phyloP scores from a whole-genome alignment of 2,329 filamentous ascomycete species.

The Dichotomopilus funicola region DNA sequence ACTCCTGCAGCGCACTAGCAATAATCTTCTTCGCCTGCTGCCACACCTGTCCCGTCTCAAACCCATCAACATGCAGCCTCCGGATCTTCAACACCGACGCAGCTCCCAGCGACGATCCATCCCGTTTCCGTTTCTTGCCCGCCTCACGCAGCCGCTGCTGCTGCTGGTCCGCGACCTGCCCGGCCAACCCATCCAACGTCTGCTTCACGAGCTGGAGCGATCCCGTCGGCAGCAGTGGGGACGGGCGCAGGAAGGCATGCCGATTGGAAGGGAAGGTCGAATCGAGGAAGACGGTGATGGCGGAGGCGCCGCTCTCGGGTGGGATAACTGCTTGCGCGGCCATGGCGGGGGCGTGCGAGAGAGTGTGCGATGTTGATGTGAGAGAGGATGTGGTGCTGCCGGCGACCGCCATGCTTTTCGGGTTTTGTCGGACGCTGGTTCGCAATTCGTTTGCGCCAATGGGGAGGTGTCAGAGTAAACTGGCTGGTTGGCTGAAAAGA shows the following conservation, averaged over 20 bases:
- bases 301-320: conserved; percentile 28
- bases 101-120: conserved; percentile 35
- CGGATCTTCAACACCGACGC: conserved; percentile 63
- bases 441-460: no score
- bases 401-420: conserved; percentile 29
- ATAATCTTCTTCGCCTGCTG: conserved; percentile 86
- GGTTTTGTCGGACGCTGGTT: no score
- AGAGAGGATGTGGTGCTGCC: conserved; percentile 52
- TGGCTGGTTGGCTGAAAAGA: no score
- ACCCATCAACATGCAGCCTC: conserved; percentile 79
- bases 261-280: conserved; percentile 54
- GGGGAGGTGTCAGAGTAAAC: no score
- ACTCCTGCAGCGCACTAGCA: conserved; percentile 45
- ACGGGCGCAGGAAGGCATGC: conserved; percentile 71
- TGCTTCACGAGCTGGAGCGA: conserved; percentile 72
- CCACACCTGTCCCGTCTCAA: conserved; percentile 85
- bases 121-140: conserved; percentile 65
- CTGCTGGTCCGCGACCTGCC: conserved; percentile 67
- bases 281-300: conserved; percentile 47
- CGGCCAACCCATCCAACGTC: conserved; percentile 71
- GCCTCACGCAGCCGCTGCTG: conserved; percentile 58
- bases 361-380: conserved; percentile 59
- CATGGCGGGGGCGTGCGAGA: conserved; percentile 45
- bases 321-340: conserved; percentile 29
- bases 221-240: conserved; percentile 57